A percentile compares a stretch with the other conserved stretches of the same genome.
phyloP scores from a whole-genome alignment of 1,284 basidiomycete genomes.

The Cutaneotrichosporon sp. region DNA sequence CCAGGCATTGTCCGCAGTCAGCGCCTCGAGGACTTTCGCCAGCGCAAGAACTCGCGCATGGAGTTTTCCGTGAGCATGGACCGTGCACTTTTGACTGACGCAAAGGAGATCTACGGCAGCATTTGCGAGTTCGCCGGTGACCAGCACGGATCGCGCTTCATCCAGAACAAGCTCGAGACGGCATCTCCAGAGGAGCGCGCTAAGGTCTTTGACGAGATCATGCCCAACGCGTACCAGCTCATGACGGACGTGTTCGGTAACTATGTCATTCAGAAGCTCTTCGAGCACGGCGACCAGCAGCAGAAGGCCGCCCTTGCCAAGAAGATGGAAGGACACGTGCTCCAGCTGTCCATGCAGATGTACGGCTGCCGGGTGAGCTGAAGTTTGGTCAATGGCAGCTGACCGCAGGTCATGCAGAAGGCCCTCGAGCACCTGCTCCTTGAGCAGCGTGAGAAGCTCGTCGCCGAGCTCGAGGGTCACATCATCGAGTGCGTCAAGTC shows the following conservation, averaged over 20 bases:
- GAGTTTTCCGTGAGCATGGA: slow-evolving; percentile 64
- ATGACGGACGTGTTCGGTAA: slow-evolving; percentile 97
- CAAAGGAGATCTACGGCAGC: slow-evolving; percentile 73
- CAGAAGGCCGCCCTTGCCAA: slow-evolving; percentile 72
- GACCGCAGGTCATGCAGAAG: slow-evolving; percentile 56
- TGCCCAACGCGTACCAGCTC: slow-evolving; percentile 74
- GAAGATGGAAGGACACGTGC: slow-evolving; percentile 76
- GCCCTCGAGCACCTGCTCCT: slow-evolving; percentile 78
- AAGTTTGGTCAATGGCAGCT: background rate
- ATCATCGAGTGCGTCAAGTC: slow-evolving; percentile 87
- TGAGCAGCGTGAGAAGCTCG: slow-evolving; percentile 72
- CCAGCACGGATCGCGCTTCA: slow-evolving; percentile 88
- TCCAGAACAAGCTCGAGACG: slow-evolving; percentile 78
- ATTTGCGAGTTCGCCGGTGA: slow-evolving; percentile 91
- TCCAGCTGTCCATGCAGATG: slow-evolving; percentile 82
- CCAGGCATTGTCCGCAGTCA: slow-evolving; percentile 60
- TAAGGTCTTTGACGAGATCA: slow-evolving; percentile 84
- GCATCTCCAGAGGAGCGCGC: slow-evolving; percentile 76
- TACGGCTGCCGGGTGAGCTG: slow-evolving; percentile 71
- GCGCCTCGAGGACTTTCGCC: slow-evolving; percentile 78
- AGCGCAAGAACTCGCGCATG: slow-evolving; percentile 74
- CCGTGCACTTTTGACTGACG: background rate
- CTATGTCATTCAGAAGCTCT: slow-evolving; percentile 93
- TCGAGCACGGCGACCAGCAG: slow-evolving; percentile 78
- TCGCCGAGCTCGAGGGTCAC: slow-evolving; percentile 76